Base-by-base conservation (phyloP, 2,329 filamentous ascomycete genomes). In the Alternaria arborescens region DNA sequence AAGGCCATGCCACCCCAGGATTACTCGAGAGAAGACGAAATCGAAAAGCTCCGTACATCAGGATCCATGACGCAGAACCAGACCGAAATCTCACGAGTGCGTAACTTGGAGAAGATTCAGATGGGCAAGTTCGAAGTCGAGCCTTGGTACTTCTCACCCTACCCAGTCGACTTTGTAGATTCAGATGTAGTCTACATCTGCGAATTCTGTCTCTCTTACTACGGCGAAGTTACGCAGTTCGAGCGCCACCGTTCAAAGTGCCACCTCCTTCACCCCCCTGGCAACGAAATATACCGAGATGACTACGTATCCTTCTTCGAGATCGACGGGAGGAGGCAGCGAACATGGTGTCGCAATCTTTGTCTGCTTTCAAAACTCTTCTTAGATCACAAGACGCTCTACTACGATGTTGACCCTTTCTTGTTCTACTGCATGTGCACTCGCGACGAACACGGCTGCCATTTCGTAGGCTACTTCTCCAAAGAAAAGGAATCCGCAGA, bases 51-150 rank as follows among this genome's bases (percentile, higher is more conserved):
- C 10, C 89, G 95, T 41, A 97, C 93, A 4, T 92, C 92, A 24
- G 96, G 95, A 32, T 97, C 93, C 62, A 98, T 99, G 95, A 99
- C 96, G 11, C 96, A 99, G 77, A 98, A 98, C 68, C 95, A 97
- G 58, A 93, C 94, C 12, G 96, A 99, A 76, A 93, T 99, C 62
- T 94, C 94, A 24, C 91, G 96, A 54, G 97, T 99, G 56, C 90
- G 95, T 73, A 99, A 99, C 76, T 89, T 99, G 67, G 92, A 92
- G 55, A 94, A 91, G 68, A 90, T 99, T 4, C 94, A 98, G 77
- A 98, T 99, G 84, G 96, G 95, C 44, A 89, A 90, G 70, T 91
- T 89, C 76, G 93, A 97, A 72, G 87, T 99, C 43, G 96, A 97
- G 77, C 95, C 95, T 0, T 99, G 95, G 95, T 99, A 99, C 79